A percentile compares a stretch with the other conserved stretches of the same genome.
These are phyloP conservation scores for Anaeromyces robustus DNA, from an alignment of 192 early-diverging fungal genomes.

Conservation along the genomic window DNA sequence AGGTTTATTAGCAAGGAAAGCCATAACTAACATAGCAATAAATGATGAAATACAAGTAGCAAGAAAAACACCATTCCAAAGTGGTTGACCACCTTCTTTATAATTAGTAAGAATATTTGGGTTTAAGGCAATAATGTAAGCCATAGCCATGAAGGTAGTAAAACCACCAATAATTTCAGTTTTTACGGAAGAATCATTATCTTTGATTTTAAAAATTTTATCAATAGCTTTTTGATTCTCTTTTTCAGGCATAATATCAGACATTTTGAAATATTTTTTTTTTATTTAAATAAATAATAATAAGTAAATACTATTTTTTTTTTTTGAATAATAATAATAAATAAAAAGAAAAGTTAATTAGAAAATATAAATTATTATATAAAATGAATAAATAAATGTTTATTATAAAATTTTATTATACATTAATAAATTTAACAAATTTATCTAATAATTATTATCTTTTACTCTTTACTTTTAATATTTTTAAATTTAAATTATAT, in stretches of 20 bases:
- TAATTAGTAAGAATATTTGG: not conserved
- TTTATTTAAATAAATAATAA: no score
- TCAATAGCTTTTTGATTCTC: not conserved
- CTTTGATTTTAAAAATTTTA: not conserved
- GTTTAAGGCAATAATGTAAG: conserved; percentile 8
- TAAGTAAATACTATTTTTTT: no score
- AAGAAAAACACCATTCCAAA: not conserved
- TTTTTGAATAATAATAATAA: no score
- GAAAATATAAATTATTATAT: no score
- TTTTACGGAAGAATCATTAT: conserved; percentile 5
- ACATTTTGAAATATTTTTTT: not conserved
- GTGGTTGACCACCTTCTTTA: not conserved
- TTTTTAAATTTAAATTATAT: no score
- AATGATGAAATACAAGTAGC: not conserved
- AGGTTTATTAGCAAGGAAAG: conserved; percentile 55
- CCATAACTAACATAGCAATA: conserved; percentile 40
- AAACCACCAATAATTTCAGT: conserved; percentile 20
- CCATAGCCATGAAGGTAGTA: conserved; percentile 56
- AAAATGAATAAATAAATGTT: no score
- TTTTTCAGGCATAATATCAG: not conserved
- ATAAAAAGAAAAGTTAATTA: no score
- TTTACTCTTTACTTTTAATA: no score
- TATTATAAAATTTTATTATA: no score
- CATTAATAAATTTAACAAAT: no score
- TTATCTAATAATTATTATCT: no score